These are phyloP conservation scores for Zasmidium angulare DNA, from an alignment of 2,329 filamentous ascomycete species.

Conservation along the genomic window DNA sequence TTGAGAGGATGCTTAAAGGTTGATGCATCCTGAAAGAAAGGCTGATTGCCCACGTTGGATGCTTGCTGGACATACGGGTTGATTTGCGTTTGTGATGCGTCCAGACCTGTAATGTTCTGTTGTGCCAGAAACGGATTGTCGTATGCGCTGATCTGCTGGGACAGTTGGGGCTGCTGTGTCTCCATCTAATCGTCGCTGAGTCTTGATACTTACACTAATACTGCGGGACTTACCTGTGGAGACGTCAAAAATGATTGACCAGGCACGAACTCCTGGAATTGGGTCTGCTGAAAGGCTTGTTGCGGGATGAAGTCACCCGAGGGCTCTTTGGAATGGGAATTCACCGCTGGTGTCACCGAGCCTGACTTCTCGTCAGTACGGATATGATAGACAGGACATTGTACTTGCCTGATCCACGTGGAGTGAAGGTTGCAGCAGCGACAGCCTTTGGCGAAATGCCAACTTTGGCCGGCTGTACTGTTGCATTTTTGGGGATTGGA, in stretches of 20 bases:
- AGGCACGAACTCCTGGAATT: slow-evolving; percentile 56
- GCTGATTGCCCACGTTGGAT: slow-evolving; percentile 57
- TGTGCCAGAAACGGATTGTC: slow-evolving; percentile 44
- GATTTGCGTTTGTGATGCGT: slow-evolving; percentile 42
- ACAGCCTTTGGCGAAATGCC: slow-evolving; percentile 86
- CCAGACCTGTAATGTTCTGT: slow-evolving; percentile 28
- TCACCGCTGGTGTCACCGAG: slow-evolving; percentile 41
- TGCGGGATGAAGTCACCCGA: slow-evolving; percentile 43
- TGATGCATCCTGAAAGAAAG: slow-evolving; percentile 64
- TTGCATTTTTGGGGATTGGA: slow-evolving; percentile 47
- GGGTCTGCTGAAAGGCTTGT: slow-evolving; percentile 40
- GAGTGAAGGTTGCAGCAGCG: slow-evolving; percentile 84
- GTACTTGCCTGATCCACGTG: slow-evolving; percentile 50
- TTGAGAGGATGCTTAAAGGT: slow-evolving; percentile 65
- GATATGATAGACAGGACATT: neutral
- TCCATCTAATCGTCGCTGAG: neutral
- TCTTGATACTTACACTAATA: neutral
- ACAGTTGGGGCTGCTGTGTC: slow-evolving; percentile 20
- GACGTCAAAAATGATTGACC: slow-evolving; percentile 54
- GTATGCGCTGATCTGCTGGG: slow-evolving; percentile 38
- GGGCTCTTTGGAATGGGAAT: slow-evolving; percentile 46
- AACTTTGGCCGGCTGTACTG: slow-evolving; percentile 56
- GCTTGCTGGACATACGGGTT: slow-evolving; percentile 77
- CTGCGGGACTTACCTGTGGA: slow-evolving; percentile 36
- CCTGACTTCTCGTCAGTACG: slow-evolving; percentile 27